Conservation (phyloP, 2,329 filamentous ascomycete species). For the Sporothrix inflata region DNA sequence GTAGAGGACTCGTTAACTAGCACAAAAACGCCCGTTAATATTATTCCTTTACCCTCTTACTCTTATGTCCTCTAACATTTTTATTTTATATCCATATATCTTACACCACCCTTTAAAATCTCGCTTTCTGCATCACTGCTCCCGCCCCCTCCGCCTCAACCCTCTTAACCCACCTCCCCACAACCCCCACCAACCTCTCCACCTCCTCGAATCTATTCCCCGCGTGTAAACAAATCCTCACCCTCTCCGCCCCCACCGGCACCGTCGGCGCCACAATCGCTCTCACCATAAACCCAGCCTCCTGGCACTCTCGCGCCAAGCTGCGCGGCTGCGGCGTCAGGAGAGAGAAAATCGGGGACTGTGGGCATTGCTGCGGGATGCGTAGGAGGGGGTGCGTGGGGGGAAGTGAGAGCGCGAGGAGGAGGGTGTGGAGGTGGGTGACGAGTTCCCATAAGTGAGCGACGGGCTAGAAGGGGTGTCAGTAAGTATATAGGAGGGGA, state of each 20-base stretch:
- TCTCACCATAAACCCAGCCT: slow-evolving; percentile 61
- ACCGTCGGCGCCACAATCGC: slow-evolving; percentile 72
- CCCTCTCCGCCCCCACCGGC: slow-evolving; percentile 62
- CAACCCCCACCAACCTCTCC: neutral
- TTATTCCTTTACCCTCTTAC: no score
- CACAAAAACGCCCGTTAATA: no score
- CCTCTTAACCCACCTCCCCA: neutral
- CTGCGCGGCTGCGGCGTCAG: slow-evolving; percentile 61
- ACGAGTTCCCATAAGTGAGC: slow-evolving; percentile 5
- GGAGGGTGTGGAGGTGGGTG: neutral
- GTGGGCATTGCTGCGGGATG: neutral
- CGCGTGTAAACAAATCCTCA: slow-evolving; percentile 52
- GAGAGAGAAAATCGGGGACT: neutral
- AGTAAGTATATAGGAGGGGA: neutral
- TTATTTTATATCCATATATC: no score
- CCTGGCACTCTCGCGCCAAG: slow-evolving; percentile 64
- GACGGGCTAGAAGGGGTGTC: neutral
- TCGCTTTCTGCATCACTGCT: neutral
- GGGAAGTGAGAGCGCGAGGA: neutral
- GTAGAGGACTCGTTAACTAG: no score
- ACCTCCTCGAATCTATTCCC: neutral
- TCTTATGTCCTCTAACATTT: no score
- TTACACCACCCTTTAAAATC: neutral
- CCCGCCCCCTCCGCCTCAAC: neutral
- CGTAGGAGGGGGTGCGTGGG: neutral